Base-by-base conservation (phyloP, 352 stramenopile genomes). In the Pythium chondricola region DNA sequence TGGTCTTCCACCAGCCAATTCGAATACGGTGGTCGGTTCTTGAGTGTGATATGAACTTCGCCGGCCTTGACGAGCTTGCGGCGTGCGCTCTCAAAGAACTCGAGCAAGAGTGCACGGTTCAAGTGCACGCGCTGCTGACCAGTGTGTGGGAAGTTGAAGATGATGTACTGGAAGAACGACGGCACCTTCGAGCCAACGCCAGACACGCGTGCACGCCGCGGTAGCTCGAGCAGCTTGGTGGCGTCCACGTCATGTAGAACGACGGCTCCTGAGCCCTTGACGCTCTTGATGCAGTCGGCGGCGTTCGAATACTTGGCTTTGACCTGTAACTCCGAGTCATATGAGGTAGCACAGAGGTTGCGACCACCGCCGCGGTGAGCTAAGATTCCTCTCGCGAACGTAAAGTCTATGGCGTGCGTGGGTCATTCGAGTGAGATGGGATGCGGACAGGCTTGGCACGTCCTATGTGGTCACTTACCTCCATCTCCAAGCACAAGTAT, bases 91-190 rank as follows among this genome's bases (percentile, higher is more conserved):
- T 83, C 76, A 31, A 95, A 95, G 46, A 95, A 95, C 46, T 93
- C 70, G 10, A 71, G 52, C 17, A 95, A 55, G 54, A 95, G 38
- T 16, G 67, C 75, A 43, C 85, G 71, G 37, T 95, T 95, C 35
- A 93, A 71, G 51, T 95, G 85, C 41, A 95, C 85, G 38, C 85
- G 80, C 43, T 95, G 83, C 59, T 92, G 65, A 13, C 85, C 85
- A 20, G 71, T 94, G 59, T 95, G 85, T 7, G 85, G 85, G 55
- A 95, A 95, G 58, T 95, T 94, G 59, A 94, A 94, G 39, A 95
- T 68, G 37, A 95, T 85, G 57, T 74, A 88, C 46, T 87, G 67
- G 56, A 95, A 95, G 22, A 83, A 78, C 18, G 56, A 27, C 0
- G 76, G 69, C 29, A 85, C 30, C 22, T 38, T 29, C 20, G 51